Conservation (phyloP, 805 yeast genomes). For the Blastobotrys parvus region DNA sequence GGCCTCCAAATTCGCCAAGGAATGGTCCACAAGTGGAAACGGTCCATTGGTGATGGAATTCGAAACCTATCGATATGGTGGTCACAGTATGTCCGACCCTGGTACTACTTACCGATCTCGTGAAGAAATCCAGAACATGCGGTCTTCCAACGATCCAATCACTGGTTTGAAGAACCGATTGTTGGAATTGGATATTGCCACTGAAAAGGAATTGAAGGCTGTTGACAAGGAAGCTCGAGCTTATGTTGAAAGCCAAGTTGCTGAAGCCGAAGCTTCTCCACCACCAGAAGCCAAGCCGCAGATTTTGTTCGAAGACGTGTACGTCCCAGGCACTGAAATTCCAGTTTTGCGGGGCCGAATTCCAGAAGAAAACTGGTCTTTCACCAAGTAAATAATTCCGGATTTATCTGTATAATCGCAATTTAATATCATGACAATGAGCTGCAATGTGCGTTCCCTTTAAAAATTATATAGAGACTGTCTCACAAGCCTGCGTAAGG, state of each 20-base stretch:
- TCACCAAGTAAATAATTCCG: conserved; percentile 31
- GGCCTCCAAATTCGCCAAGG: conserved; percentile 95
- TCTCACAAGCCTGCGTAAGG: no score
- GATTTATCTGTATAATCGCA: no score
- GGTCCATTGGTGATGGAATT: conserved; percentile 95
- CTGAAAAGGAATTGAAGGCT: conserved; percentile 90
- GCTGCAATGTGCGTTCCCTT: no score
- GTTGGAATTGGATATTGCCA: conserved; percentile 73
- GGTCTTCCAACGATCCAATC: conserved; percentile 96
- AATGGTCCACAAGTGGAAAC: conserved; percentile 86
- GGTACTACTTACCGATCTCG: conserved; percentile 99
- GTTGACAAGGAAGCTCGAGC: conserved; percentile 96
- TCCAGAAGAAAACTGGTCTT: conserved; percentile 90
- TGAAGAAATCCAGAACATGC: conserved; percentile 99
- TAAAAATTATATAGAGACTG: no score
- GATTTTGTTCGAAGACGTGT: conserved; percentile 92
- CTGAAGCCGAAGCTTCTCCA: conserved; percentile 86
- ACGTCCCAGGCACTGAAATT: conserved; percentile 88
- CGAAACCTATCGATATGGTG: conserved; percentile 99
- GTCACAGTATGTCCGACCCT: conserved; percentile 99
- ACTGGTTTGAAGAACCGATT: conserved; percentile 88
- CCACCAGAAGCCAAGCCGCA: conserved; percentile 95
- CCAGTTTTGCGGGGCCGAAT: conserved; percentile 94
- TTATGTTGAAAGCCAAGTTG: conserved; percentile 89
- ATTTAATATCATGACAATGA: no score